Conservation (phyloP, 164 flowering plant genomes). For the Vitis amurensis region DNA sequence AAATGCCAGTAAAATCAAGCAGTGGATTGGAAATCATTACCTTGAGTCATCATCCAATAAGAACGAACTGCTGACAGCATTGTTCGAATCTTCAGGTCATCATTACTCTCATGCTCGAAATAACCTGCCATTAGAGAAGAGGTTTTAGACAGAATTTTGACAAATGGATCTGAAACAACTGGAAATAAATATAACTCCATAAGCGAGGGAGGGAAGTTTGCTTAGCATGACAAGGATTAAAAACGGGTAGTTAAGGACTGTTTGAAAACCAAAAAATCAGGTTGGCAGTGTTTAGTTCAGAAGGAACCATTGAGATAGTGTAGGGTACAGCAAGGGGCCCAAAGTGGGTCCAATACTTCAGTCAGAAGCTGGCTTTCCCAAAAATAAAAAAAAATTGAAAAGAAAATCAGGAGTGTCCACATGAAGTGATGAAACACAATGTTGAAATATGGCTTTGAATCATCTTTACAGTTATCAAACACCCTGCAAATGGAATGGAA, state of each 20-base stretch:
- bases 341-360: neutral
- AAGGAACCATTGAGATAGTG: neutral
- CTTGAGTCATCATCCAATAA: conserved; percentile 78
- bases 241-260: neutral
- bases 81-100: conserved; percentile 83
- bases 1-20: no score
- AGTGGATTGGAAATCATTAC: conserved; percentile 23
- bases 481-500: neutral
- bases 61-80: conserved; percentile 72
- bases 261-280: neutral
- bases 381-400: neutral
- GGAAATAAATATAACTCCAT: neutral
- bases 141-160: neutral
- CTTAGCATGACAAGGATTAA: neutral
- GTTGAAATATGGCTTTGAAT: neutral
- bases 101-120: conserved; percentile 67
- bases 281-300: neutral
- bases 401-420: neutral
- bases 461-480: neutral
- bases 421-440: neutral
- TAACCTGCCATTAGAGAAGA: conserved; percentile 43
- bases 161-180: neutral
- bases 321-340: neutral
- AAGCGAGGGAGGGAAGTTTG: neutral
- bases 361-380: neutral